Conservation (phyloP, 139 green algal species). For the Chlorokybus atmophyticus region DNA sequence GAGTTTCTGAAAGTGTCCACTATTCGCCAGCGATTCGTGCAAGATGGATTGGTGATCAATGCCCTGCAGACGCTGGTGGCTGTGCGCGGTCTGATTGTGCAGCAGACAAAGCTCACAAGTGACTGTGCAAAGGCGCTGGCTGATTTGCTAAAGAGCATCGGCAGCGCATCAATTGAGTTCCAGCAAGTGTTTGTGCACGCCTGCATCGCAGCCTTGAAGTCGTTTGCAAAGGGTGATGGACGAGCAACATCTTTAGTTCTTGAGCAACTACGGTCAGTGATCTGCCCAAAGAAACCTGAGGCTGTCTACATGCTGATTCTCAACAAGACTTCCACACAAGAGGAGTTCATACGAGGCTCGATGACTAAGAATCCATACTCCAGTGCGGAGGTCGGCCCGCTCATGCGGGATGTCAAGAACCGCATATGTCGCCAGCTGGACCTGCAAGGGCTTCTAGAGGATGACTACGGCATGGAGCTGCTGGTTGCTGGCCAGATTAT, state of each 20-base stretch:
- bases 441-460: slow-evolving; percentile 43
- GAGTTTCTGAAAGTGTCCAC: slow-evolving; percentile 17
- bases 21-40: slow-evolving; percentile 17
- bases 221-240: not conserved
- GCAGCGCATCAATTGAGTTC: slow-evolving; percentile 5
- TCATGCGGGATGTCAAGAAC: slow-evolving; percentile 56
- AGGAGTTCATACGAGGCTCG: slow-evolving; percentile 48
- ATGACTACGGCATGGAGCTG: slow-evolving; percentile 61
- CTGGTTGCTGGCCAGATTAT: slow-evolving; percentile 44
- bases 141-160: slow-evolving; percentile 12
- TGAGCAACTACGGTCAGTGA: not conserved
- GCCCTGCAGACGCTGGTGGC: slow-evolving; percentile 11
- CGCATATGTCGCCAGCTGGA: slow-evolving; percentile 45
- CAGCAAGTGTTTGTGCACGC: slow-evolving; percentile 12
- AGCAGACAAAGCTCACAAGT: slow-evolving; percentile 25
- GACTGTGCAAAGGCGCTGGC: slow-evolving; percentile 10
- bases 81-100: slow-evolving; percentile 16
- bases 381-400: slow-evolving; percentile 20
- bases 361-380: slow-evolving; percentile 43
- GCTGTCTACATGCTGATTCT: slow-evolving; percentile 34
- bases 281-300: slow-evolving; percentile 9
- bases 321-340: slow-evolving; percentile 45
- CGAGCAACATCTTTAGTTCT: not conserved
- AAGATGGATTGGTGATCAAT: slow-evolving; percentile 4
- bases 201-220: slow-evolving; percentile 10